These are phyloP conservation scores for Groenewaldozyma sp. DNA, from an alignment of 1,139 yeast genomes.

Conservation along the genomic window DNA sequence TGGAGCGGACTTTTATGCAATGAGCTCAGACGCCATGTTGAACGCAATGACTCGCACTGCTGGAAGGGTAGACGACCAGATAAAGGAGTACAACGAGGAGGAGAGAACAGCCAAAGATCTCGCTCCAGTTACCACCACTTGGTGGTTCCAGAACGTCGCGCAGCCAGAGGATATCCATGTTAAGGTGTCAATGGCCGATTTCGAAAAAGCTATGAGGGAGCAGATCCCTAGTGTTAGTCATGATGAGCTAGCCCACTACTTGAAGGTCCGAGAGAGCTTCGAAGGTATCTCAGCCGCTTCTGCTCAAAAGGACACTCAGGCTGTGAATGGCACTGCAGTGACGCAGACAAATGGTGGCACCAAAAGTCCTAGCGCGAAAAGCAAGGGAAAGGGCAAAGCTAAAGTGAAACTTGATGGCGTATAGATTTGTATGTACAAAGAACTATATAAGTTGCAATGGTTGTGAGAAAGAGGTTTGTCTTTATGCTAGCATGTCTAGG, in stretches of 20 bases:
- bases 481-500: too few species aligned
- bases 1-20: constrained; percentile 96
- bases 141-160: constrained; percentile 90
- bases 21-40: constrained; percentile 89
- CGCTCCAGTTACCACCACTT: constrained; percentile 49
- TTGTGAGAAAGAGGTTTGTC: too few species aligned
- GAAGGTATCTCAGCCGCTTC: too few species aligned
- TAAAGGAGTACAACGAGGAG: constrained; percentile 44
- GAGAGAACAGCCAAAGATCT: constrained; percentile 18
- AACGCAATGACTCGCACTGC: constrained; percentile 94
- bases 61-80: constrained; percentile 57
- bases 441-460: too few species aligned
- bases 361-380: neutral
- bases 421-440: too few species aligned
- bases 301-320: constrained; percentile 17
- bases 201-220: constrained; percentile 60
- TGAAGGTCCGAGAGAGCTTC: constrained; percentile 66
- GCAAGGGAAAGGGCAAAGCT: neutral
- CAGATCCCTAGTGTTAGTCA: constrained; percentile 80
- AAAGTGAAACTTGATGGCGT: neutral
- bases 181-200: constrained; percentile 61
- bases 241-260: constrained; percentile 77
- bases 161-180: constrained; percentile 59
- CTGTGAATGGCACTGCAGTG: neutral
- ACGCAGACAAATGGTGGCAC: neutral